phyloP scores from a whole-genome alignment of 225 moss, liverwort and hornwort genomes.

The Sphagnum contortum region DNA sequence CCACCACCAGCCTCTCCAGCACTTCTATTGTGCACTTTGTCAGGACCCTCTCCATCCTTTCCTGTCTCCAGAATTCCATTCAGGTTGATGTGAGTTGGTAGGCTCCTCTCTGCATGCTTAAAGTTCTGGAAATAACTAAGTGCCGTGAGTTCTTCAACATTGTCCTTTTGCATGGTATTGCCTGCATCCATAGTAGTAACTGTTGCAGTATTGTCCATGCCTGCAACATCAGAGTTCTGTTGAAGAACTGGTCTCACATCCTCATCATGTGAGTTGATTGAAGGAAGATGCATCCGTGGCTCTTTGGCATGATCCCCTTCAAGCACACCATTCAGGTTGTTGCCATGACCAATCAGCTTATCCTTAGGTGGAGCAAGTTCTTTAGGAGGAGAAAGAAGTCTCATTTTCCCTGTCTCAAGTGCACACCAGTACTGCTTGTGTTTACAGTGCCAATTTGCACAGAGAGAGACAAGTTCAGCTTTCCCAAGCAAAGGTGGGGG shows the following conservation, averaged over 20 bases:
- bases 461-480: slow-evolving; percentile 23
- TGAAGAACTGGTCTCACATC: not conserved
- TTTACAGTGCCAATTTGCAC: slow-evolving; percentile 39
- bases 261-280: too few species aligned
- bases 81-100: too few species aligned
- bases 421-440: slow-evolving; percentile 27
- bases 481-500: slow-evolving; percentile 20
- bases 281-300: too few species aligned
- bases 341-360: not conserved
- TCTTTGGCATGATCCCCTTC: not conserved
- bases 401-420: slow-evolving; percentile 13
- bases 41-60: not conserved
- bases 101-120: too few species aligned
- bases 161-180: too few species aligned
- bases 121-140: too few species aligned
- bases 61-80: too few species aligned
- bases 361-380: not conserved
- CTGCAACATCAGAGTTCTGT: too few species aligned
- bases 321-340: not conserved
- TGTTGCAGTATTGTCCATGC: too few species aligned
- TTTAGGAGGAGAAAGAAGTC: not conserved
- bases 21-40: not conserved
- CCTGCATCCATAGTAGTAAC: too few species aligned
- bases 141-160: too few species aligned
- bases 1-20: not conserved